These are phyloP conservation scores for Claviceps pusilla DNA, from an alignment of 2,329 filamentous ascomycete genomes.

Conservation along the genomic window DNA sequence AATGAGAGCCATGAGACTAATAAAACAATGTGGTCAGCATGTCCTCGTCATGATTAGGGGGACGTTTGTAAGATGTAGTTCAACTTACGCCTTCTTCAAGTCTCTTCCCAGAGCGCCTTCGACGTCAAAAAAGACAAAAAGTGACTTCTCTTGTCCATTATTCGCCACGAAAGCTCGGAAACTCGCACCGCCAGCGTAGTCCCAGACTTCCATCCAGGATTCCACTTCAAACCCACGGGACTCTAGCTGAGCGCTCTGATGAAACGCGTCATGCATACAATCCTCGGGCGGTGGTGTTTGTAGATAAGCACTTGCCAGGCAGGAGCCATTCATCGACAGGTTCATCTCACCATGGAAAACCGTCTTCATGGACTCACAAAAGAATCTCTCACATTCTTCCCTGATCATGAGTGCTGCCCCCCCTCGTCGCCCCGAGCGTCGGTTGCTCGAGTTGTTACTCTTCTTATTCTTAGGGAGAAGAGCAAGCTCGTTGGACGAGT, in stretches of 20 bases:
- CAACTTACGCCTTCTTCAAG: conserved; percentile 70
- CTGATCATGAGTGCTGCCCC: conserved; percentile 92
- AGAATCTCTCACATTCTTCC: conserved; percentile 99
- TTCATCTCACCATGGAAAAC: conserved; percentile 95
- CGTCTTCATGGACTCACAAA: conserved; percentile 87
- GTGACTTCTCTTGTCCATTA: conserved; percentile 51
- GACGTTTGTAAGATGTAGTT: not conserved
- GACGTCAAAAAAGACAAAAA: conserved; percentile 78
- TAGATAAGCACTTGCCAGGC: conserved; percentile 61
- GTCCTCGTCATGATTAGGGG: not conserved
- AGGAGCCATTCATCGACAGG: conserved; percentile 60
- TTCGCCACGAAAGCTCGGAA: conserved; percentile 77
- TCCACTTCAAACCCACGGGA: conserved; percentile 26
- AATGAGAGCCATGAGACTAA: conserved; percentile 73
- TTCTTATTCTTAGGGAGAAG: conserved; percentile 42
- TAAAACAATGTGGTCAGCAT: conserved; percentile 3
- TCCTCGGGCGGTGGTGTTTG: conserved; percentile 40
- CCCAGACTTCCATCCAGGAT: conserved; percentile 66
- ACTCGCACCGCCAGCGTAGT: conserved; percentile 68
- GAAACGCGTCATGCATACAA: conserved; percentile 24
- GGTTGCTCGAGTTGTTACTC: conserved; percentile 25
- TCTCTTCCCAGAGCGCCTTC: conserved; percentile 55
- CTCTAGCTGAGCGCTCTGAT: conserved; percentile 13
- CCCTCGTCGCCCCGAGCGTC: conserved; percentile 47
- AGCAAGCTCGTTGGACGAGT: conserved; percentile 51